Evolutionary conservation across 768 basidiomycete genomes (phyloP), one percentile per base, ranked within the genome.

Genomic region (Candolleomyces eurysporus): DNA sequence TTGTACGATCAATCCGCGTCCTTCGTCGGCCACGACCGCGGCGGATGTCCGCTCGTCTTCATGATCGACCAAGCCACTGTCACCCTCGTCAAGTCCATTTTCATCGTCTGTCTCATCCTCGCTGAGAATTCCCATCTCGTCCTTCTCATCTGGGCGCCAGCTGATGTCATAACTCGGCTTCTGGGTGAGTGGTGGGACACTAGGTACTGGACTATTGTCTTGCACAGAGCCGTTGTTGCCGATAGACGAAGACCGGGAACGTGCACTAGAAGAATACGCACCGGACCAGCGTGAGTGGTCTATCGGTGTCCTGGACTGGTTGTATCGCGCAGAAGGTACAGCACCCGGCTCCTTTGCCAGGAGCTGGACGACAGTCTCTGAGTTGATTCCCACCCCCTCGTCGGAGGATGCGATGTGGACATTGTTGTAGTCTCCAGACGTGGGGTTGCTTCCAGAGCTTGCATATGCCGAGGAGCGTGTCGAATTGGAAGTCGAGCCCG

Each of bases 241-340:
- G 53, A 86, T 73, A 21, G 88, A 89, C 17, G 89, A 89, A 3
- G 89, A 90, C 60, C 88, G 84, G 4, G 90, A 90, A 60, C 89
- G 83, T 64, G 81, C 72, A 61, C 84, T 82, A 11, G 77, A 80
- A 19, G 87, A 83, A 69, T 89, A 89, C 5, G 82, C 79, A 63
- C 86, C 88, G n/a, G 90, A 91, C 88, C 88, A 91, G 26, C 88
- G 84, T 8, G 82, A 75, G 52, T 84, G 85, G 68, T 92, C 89
- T 64, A 83, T 75, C 6, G 84, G 84, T 4, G 79, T 75, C 66
- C 85, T 79, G 16, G 79, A 78, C 51, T 77, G 78, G 19, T 76
- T 73, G 39, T 59, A 69, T 58, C 78, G 76, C 45, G 81, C 74
- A 16, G 79, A 80, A 5, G 82, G 76, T 14, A 80, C 78, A 36